Conservation (phyloP, 1,284 basidiomycete species). For the Cutaneotrichosporon sp. region DNA sequence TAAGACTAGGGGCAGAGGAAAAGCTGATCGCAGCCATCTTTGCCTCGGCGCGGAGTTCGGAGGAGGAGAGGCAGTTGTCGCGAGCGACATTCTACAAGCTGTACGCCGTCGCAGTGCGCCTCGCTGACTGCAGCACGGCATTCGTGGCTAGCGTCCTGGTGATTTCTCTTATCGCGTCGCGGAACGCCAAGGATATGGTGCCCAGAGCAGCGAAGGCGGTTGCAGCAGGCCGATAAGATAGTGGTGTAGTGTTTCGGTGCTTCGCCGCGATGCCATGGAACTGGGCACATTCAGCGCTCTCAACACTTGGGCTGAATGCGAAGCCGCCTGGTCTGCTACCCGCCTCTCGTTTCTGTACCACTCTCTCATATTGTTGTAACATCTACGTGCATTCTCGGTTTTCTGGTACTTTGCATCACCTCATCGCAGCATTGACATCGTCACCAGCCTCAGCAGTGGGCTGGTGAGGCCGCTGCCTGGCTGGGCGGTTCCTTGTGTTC, state of each 20-base stretch:
- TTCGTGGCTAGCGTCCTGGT: constrained; percentile 47
- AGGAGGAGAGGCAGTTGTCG: constrained; percentile 47
- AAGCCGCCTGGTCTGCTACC: no score
- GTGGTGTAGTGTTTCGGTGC: no score
- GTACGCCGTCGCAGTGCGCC: constrained; percentile 20
- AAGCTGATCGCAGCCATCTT: constrained; percentile 41
- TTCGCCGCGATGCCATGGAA: no score
- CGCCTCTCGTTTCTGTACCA: neutral
- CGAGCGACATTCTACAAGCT: constrained; percentile 49
- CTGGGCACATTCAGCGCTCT: no score
- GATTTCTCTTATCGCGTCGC: constrained; percentile 44
- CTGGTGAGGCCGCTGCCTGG: no score
- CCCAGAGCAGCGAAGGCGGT: constrained; percentile 29
- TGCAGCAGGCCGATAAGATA: constrained; percentile 4
- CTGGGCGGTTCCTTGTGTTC: neutral
- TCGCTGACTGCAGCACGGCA: constrained; percentile 33
- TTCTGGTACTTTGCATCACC: no score
- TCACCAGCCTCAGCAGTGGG: neutral
- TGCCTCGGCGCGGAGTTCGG: constrained; percentile 47
- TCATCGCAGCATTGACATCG: neutral
- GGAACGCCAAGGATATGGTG: constrained; percentile 35
- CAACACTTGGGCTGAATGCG: neutral
- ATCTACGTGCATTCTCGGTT: no score
- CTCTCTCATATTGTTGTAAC: neutral
- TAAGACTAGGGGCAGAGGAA: constrained; percentile 11